Evolutionary conservation across 202 grass and related monocot genomes (phyloP), one percentile per base, ranked within the genome.

Genomic region (Digitaria exilis): DNA sequence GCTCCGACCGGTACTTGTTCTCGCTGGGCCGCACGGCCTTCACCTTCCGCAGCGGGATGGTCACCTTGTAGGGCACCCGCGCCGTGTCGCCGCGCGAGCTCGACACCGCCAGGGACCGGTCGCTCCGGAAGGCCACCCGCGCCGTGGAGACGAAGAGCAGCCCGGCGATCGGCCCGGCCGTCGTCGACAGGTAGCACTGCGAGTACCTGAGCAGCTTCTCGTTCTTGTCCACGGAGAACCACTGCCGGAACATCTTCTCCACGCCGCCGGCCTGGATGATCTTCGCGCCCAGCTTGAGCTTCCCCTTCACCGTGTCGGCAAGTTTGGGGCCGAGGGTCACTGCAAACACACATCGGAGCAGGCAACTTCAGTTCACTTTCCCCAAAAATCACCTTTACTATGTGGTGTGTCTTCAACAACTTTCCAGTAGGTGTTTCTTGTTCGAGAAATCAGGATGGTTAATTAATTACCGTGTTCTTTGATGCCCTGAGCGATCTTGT

Each of bases 161-260:
- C 31, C 96, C 96, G 75, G 87, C 85, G 50, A 96, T 96, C 35
- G 93, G 96, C 0, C 96, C 91, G 3, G 89, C 83, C 62, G 93
- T 99, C 44, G 96, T 99, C 2, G 78, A 96, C 22, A 99, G 89
- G 87, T 93, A 83, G 78, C 96, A 99, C 85, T 94, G 96, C 71
- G 90, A 96, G 3, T 84, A 86, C 91, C 84, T 76, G 17, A 89
- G 65, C 31, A 99, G 80, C 86, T 88, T 82, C 87, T 98, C 96
- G 65, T 83, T 88, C 69, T 80, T 85, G 50, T 87, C 92, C 16
- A 89, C 84, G 26, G 84, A 83, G 82, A 96, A 99, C 65, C 74
- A 84, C 86, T 92, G 87, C 75, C 85, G 78, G 88, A 96, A 99
- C 76, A 71, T 31, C 73, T 90, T 96, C 85, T 96, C 93, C 30